Evolutionary conservation across 1,139 yeast genomes (phyloP).

Genomic region (Nakaseomyces bracarensis): DNA sequence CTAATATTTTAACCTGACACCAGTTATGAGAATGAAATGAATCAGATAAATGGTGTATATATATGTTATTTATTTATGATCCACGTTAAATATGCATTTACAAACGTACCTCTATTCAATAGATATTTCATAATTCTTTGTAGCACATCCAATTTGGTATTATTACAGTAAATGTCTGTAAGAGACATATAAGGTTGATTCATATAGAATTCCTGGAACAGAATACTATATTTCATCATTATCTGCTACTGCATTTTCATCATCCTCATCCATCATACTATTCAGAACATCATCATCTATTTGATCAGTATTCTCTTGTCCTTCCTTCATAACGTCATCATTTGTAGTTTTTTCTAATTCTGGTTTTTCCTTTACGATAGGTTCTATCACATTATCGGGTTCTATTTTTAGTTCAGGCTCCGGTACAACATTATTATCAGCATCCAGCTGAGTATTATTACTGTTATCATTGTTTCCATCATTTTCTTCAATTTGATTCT

Average conservation of each 20-base stretch:
- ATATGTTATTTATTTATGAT: too few species aligned
- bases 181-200: too few species aligned
- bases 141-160: too few species aligned
- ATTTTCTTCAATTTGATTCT: background rate
- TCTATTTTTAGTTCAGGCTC: background rate
- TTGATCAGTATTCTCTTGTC: background rate
- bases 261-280: background rate
- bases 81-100: too few species aligned
- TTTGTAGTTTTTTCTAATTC: background rate
- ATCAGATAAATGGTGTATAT: too few species aligned
- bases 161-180: too few species aligned
- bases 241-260: background rate
- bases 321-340: background rate
- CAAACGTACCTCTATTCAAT: too few species aligned
- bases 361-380: background rate
- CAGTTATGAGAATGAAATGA: too few species aligned
- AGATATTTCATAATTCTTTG: too few species aligned
- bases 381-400: background rate
- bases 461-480: background rate
- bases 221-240: background rate
- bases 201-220: too few species aligned
- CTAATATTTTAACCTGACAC: background rate
- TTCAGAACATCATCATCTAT: background rate
- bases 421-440: background rate
- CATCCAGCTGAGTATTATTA: background rate